Base-by-base conservation (phyloP, 2,329 filamentous ascomycete species). In the Fusarium verticillioides region DNA sequence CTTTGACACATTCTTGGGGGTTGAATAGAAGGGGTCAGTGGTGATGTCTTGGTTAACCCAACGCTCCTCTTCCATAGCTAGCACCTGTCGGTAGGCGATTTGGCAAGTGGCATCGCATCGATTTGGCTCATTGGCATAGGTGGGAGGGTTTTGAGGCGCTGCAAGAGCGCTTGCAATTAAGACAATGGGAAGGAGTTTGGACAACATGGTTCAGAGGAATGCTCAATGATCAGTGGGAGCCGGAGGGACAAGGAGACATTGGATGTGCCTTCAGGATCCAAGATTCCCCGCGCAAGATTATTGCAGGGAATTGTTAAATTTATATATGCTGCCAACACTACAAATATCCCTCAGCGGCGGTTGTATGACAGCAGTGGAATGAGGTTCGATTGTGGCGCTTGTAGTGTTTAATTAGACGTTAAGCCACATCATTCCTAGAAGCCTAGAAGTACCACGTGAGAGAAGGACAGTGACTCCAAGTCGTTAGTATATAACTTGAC, bases 161-260 rank as follows among this genome's bases (percentile, higher is more conserved):
- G 49, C 32, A 1, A 52, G 16, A 36, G 32, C 49, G n/a, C 32
- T 10, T 2, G 32, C 10, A 15, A 19, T 23, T 0, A 36, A 26
- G 5, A 9, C 1, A 19, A 26, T 21, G 2, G 10, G 18, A 19
- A 52, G n/a, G 8, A 52, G 8, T 26, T 36, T 52, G n/a, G n/a
- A 19, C 4, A 52, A 52, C 49, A 52, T 52, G 4, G 16, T 52
- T 30, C 11, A 2, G 5, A 19, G 4, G 30, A 26, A 26, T 52
- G 2, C 1, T 15, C 0, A 3, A 36, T 19, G 8, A 19, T 36
- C 19, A 32, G 28, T 23, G 15, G 1, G 10, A 23, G 15, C 0
- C 5, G 0, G 1, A 6, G 10, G 15, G 4, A 23, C 10, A 34
- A 12, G 30, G 16, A 21, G 11, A 13, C 4, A 9, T 2, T 23